Percentiles rank a stretch among this genome's conserved stretches.
These are phyloP conservation scores for Candida gorgasii DNA, from an alignment of 805 yeast genomes.

Conservation along the genomic window DNA sequence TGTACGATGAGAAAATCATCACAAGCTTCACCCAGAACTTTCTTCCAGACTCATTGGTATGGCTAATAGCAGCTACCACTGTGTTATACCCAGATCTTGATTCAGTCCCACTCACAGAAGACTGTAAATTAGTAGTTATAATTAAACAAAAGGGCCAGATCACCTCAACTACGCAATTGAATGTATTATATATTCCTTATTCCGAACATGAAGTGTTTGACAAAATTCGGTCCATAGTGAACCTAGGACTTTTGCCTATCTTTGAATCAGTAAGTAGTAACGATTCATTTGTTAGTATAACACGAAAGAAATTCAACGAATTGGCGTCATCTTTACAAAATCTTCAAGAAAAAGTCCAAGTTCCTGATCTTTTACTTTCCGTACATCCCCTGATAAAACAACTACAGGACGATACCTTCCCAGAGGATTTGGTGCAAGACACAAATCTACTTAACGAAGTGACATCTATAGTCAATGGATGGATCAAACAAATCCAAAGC, in stretches of 20 bases:
- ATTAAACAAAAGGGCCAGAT: slow-evolving; percentile 44
- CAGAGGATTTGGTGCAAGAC: slow-evolving; percentile 46
- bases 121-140: slow-evolving; percentile 27
- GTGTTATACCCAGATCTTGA: slow-evolving; percentile 9
- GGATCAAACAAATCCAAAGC: slow-evolving; percentile 67
- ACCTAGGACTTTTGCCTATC: slow-evolving; percentile 66
- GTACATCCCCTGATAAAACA: slow-evolving; percentile 51
- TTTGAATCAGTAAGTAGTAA: slow-evolving; percentile 48
- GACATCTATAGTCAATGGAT: slow-evolving; percentile 68
- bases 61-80: not conserved
- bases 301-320: slow-evolving; percentile 68
- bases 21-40: slow-evolving; percentile 2
- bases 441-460: slow-evolving; percentile 61
- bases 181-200: slow-evolving; percentile 10
- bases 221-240: slow-evolving; percentile 57
- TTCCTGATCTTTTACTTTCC: slow-evolving; percentile 59
- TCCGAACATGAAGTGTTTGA: slow-evolving; percentile 40
- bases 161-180: slow-evolving; percentile 6
- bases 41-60: slow-evolving; percentile 10
- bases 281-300: slow-evolving; percentile 34
- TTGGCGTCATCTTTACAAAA: slow-evolving; percentile 66
- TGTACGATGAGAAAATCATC: slow-evolving; percentile 1
- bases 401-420: slow-evolving; percentile 27
- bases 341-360: slow-evolving; percentile 63
- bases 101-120: not conserved